These are phyloP conservation scores for Penicillium cosmopolitanum DNA, from an alignment of 495 filamentous ascomycete species.

Conservation along the genomic window DNA sequence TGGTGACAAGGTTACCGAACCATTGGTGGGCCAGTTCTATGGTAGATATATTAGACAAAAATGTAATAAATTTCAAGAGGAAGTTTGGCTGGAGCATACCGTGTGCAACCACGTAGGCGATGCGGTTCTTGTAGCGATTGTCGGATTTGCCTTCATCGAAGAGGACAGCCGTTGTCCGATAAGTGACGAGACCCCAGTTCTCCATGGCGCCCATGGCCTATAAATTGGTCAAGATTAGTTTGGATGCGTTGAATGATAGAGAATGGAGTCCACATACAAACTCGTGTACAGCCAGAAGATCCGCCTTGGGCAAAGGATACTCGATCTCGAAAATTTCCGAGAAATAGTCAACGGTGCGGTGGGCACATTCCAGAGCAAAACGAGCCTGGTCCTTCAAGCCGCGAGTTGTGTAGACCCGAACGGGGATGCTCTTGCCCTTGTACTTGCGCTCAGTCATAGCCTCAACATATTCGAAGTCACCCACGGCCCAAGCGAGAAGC, in stretches of 20 bases:
- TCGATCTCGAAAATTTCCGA: conserved; percentile 92
- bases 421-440: conserved; percentile 85
- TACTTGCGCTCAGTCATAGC: conserved; percentile 85
- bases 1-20: conserved; percentile 92
- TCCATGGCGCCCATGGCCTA: conserved; percentile 74
- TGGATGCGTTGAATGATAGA: too few relatives aligned
- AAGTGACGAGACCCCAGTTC: conserved; percentile 97
- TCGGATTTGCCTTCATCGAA: conserved; percentile 92
- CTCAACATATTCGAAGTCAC: conserved; percentile 96
- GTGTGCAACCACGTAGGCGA: conserved; percentile 94
- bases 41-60: conserved; percentile 11
- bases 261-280: conserved; percentile 62
- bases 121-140: conserved; percentile 81
- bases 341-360: conserved; percentile 90
- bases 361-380: conserved; percentile 84
- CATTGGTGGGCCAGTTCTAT: conserved; percentile 93
- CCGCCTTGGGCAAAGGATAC: conserved; percentile 93
- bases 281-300: conserved; percentile 94
- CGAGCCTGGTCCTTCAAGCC: conserved; percentile 86
- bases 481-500: conserved; percentile 92
- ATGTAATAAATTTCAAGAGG: neutral
- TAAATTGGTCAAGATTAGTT: conserved; percentile 19
- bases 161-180: conserved; percentile 88
- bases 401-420: conserved; percentile 91
- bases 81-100: conserved; percentile 27